Evolutionary conservation across 2,329 filamentous ascomycete species (phyloP), one percentile per base, ranked within the genome.

Genomic region (Pyricularia sp.): DNA sequence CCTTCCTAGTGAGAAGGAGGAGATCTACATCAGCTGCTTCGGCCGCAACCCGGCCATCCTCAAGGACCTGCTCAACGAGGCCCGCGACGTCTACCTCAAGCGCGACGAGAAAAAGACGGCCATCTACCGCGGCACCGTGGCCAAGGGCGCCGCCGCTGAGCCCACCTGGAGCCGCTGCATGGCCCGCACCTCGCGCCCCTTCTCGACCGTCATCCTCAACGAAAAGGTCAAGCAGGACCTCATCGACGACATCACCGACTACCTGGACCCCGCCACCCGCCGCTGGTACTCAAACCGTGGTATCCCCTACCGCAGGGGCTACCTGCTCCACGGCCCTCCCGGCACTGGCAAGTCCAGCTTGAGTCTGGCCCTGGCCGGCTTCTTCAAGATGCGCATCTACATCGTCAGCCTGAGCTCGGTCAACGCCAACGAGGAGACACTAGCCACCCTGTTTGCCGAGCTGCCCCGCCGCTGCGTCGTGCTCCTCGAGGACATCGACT

Each of bases 271-370:
- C 0, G 78, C 81, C 14, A 90, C 88, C 0, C 82, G 86, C 64
- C 83, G 88, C n/a, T 97, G 92, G 92, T 97, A 97, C 76, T 84
- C 89, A 0, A 90, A 92, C 72, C 85, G 92, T 7, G 93, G 93
- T 0, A 94, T 97, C 33, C 93, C 93, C 0, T 96, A 96, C 76
- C 86, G 93, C 17, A 85, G 93, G 4, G 93, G 93, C 0, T 97
- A 95, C 74, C 85, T 97, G 0, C 87, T 97, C 20, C 83, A 94
- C 72, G 93, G 93, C 0, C 92, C 92, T 0, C 92, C 92, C 0
- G 92, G 92, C 0, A 94, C 91, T 0, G 92, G 92, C 17, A 95
- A 94, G 78, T 91, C 88, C 64, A 91, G 88, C 64, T 82, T 93
- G 0, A 89, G 86, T 71, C 84, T 92, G 61, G 90, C 90, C 0